Base-by-base conservation (phyloP, 495 filamentous ascomycete species). In the Aspergillus hancockii region DNA sequence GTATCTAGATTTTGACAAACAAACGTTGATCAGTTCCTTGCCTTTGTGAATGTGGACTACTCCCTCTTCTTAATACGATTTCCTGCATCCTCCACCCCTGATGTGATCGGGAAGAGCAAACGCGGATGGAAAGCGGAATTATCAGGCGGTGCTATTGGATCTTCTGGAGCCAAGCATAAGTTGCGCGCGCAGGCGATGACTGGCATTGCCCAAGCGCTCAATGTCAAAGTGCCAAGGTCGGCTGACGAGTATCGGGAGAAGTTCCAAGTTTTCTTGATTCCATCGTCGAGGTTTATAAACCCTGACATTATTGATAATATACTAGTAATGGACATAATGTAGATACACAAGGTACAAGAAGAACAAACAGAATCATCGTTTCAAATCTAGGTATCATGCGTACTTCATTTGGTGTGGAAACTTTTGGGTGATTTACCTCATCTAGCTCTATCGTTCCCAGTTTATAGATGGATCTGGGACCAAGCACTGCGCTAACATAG, bases 101-200 rank as follows among this genome's bases (percentile, higher is more conserved):
- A 31, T 23, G 57, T 55, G 46, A 41, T 67, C 0, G 71, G 60
- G 56, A 74, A 41, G 59, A 77, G 58, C 61, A 70, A 74, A 1
- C 89, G 74, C 79, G 10, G 84, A 88, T 65, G 83, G 83, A 4
- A 80, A 83, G 66, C 84, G 86, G 73, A 76, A 84, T 21, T 90
- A 89, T 62, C 75, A 85, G 14, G 83, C 78, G 8, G 77, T 83
- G 6, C 63, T 89, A 22, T 69, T 90, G 45, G 87, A 90, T 67
- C 90, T 89, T 62, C 89, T 90, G 90, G 87, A 84, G 84, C 85
- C 1, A 85, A 84, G 64, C 86, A 89, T 71, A 87, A 83, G 60
- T 54, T 85, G 1, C 83, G 83, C 51, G 81, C 87, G 3, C 80
- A 77, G 66, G 77, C 81, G 0, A 78, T 89, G 80, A 87, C 88